Evolutionary conservation across 306 rosid genomes (phyloP).

Genomic region (Psophocarpus tetragonolobus): DNA sequence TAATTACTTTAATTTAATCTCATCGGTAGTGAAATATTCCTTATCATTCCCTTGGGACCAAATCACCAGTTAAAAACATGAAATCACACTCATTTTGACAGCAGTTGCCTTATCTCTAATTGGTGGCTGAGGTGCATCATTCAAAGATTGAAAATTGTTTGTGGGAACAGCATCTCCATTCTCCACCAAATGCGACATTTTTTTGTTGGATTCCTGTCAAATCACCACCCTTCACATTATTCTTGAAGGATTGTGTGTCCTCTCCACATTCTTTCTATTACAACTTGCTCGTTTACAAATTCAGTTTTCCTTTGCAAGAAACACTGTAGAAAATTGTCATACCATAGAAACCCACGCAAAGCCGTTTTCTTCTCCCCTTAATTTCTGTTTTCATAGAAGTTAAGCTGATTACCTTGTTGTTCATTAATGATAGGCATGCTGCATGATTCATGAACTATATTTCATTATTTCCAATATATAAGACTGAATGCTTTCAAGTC

Average conservation of each 20-base stretch:
- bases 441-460: too few relatives aligned
- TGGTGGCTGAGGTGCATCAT: neutral
- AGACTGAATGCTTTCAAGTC: too few relatives aligned
- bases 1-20: too few relatives aligned
- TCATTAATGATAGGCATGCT: neutral
- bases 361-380: neutral
- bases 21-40: too few relatives aligned
- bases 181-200: constrained; percentile 6
- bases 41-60: neutral
- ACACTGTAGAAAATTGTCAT: neutral
- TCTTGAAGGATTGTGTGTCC: neutral
- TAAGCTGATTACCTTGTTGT: neutral
- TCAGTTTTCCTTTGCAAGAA: constrained; percentile 16
- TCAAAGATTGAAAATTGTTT: neutral
- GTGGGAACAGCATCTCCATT: neutral
- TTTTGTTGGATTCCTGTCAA: neutral
- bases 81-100: neutral
- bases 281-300: neutral
- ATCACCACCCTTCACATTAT: neutral
- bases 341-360: neutral
- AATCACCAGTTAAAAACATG: neutral
- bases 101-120: neutral
- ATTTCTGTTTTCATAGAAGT: neutral
- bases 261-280: neutral
- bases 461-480: too few relatives aligned